Percentiles rank a stretch among this genome's conserved stretches.
These are phyloP conservation scores for Suillus fuscotomentosus DNA, from an alignment of 768 basidiomycete species.

Conservation along the genomic window DNA sequence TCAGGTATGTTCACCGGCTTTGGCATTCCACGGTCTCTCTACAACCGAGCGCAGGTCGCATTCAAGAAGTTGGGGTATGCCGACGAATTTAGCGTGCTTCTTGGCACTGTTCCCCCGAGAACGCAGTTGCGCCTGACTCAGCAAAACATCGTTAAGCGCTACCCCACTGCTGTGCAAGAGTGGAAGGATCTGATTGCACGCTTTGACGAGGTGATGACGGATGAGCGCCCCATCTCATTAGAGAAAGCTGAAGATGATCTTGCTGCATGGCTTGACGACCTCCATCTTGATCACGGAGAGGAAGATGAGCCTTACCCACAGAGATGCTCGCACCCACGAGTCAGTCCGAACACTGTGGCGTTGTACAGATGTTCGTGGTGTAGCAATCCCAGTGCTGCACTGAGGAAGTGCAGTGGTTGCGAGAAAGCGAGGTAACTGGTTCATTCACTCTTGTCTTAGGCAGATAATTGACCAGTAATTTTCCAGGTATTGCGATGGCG, in stretches of 20 bases:
- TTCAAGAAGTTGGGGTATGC: constrained; percentile 46
- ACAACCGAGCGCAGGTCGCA: constrained; percentile 28
- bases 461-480: background rate
- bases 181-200: constrained; percentile 45
- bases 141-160: constrained; percentile 47
- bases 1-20: constrained; percentile 33
- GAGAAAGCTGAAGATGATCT: constrained; percentile 56
- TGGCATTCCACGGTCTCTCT: background rate
- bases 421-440: constrained; percentile 36
- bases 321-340: constrained; percentile 40
- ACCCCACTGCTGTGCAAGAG: constrained; percentile 42
- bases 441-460: background rate
- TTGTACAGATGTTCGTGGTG: constrained; percentile 67
- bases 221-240: constrained; percentile 27
- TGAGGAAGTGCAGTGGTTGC: constrained; percentile 52
- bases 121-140: constrained; percentile 55
- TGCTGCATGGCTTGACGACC: constrained; percentile 53
- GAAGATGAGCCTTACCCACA: constrained; percentile 24
- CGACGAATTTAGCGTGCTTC: constrained; percentile 49
- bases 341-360: constrained; percentile 47
- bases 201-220: constrained; percentile 29
- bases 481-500: constrained; percentile 43
- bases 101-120: constrained; percentile 45
- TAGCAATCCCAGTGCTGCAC: constrained; percentile 56
- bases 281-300: constrained; percentile 42